A percentile compares a stretch with the other conserved stretches of the same genome.
These are phyloP conservation scores for Discostella stelligeroides DNA, from an alignment of 108 stramenopile species.

Conservation along the genomic window DNA sequence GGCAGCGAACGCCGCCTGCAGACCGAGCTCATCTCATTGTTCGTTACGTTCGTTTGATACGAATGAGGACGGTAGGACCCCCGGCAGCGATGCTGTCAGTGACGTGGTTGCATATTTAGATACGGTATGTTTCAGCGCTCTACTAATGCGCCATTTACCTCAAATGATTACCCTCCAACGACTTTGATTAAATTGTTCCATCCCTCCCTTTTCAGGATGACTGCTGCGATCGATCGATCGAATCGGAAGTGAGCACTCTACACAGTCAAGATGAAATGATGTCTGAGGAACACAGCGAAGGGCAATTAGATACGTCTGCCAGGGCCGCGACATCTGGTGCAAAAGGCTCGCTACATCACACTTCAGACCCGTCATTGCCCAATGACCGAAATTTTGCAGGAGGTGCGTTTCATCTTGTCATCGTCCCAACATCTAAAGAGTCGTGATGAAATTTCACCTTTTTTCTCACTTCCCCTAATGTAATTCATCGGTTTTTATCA, in stretches of 20 bases:
- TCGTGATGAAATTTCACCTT: too few species aligned
- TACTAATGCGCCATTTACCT: too few species aligned
- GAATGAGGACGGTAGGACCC: background rate
- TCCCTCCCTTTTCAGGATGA: conserved; percentile 9
- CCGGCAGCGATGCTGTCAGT: conserved; percentile 3
- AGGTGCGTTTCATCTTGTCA: background rate
- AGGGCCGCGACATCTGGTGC: conserved; percentile 7
- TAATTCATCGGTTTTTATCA: background rate
- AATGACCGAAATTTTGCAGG: background rate
- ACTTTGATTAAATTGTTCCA: too few species aligned
- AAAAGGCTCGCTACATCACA: background rate
- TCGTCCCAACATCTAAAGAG: too few species aligned
- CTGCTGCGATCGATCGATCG: conserved; percentile 19
- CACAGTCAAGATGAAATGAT: conserved; percentile 24
- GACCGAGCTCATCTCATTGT: conserved; percentile 6
- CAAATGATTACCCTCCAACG: too few species aligned
- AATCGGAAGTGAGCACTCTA: conserved; percentile 15
- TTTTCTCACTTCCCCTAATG: too few species aligned
- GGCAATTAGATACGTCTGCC: conserved; percentile 10
- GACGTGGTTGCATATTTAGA: conserved; percentile 22
- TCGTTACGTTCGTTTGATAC: conserved; percentile 25
- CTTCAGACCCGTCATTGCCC: conserved; percentile 3
- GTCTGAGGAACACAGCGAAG: conserved; percentile 14
- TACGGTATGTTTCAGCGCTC: background rate
- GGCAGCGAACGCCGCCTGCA: conserved; percentile 23